Evolutionary conservation across 768 basidiomycete species (phyloP).

Genomic region (Lentinula boryana): DNA sequence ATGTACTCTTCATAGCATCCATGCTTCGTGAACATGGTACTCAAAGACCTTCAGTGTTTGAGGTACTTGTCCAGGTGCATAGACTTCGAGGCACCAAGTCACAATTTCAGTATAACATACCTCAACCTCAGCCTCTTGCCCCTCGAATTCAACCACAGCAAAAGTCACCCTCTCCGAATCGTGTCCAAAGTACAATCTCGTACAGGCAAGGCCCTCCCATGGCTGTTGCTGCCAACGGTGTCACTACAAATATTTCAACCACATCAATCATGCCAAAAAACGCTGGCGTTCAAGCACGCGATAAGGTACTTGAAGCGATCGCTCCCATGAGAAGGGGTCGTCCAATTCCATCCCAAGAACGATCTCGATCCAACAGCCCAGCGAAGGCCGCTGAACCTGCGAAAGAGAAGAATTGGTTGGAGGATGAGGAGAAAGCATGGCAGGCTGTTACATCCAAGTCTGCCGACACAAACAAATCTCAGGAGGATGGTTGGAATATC

Average conservation of each 20-base stretch:
- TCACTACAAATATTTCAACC: neutral
- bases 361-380: constrained; percentile 26
- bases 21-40: constrained; percentile 91
- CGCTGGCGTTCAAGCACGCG: constrained; percentile 63
- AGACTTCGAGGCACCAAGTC: constrained; percentile 84
- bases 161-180: constrained; percentile 21
- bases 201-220: constrained; percentile 17
- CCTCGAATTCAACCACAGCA: constrained; percentile 28
- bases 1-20: constrained; percentile 45
- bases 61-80: constrained; percentile 79
- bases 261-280: constrained; percentile 25
- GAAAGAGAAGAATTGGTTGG: constrained; percentile 24
- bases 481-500: constrained; percentile 30
- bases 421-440: constrained; percentile 45
- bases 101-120: constrained; percentile 61
- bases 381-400: constrained; percentile 18
- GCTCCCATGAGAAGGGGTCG: constrained; percentile 74
- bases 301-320: constrained; percentile 75
- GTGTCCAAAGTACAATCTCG: constrained; percentile 21
- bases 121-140: constrained; percentile 39
- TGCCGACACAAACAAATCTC: constrained; percentile 13
- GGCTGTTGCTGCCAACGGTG: constrained; percentile 10
- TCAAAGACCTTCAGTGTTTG: constrained; percentile 84
- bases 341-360: constrained; percentile 33
- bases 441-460: constrained; percentile 27